Percentiles rank a stretch among this genome's conserved stretches.
These are phyloP conservation scores for Plasmodium gonderi DNA, from an alignment of 169 alveolate species.

Conservation along the genomic window DNA sequence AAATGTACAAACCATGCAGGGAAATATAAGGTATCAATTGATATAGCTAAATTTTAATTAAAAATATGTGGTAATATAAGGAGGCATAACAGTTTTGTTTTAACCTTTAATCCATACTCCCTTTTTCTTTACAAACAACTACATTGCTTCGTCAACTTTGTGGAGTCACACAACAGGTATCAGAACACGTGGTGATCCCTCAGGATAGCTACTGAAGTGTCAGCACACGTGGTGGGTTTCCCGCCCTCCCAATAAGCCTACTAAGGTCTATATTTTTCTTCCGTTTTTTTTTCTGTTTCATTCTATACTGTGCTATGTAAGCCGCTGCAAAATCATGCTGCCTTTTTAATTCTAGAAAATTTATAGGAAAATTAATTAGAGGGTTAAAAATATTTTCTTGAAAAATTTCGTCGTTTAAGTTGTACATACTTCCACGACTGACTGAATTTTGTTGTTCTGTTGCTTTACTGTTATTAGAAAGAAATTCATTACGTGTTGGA, in stretches of 20 bases:
- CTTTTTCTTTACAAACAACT: too few relatives aligned
- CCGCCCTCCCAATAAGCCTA: background rate
- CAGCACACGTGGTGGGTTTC: constrained; percentile 14
- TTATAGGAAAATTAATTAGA: constrained; percentile 14
- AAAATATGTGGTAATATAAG: too few relatives aligned
- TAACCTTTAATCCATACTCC: too few relatives aligned
- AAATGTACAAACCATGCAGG: background rate
- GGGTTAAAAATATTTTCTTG: constrained; percentile 36
- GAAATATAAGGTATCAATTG: background rate
- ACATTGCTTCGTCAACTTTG: too few relatives aligned
- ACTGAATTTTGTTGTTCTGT: constrained; percentile 1
- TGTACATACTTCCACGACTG: background rate
- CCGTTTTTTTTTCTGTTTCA: constrained; percentile 4
- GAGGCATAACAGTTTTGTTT: too few relatives aligned
- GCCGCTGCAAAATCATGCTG: constrained; percentile 69
- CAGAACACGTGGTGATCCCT: too few relatives aligned
- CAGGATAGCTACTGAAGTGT: too few relatives aligned
- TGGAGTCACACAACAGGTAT: too few relatives aligned
- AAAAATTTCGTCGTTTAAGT: background rate
- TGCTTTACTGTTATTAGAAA: background rate
- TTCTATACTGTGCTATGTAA: constrained; percentile 54
- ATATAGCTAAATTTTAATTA: too few relatives aligned
- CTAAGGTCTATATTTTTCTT: constrained; percentile 5
- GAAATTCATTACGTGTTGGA: background rate
- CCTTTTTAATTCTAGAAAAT: constrained; percentile 26